These are phyloP conservation scores for Myriosclerotinia duriaeana DNA, from an alignment of 2,329 filamentous ascomycete species.

Conservation along the genomic window DNA sequence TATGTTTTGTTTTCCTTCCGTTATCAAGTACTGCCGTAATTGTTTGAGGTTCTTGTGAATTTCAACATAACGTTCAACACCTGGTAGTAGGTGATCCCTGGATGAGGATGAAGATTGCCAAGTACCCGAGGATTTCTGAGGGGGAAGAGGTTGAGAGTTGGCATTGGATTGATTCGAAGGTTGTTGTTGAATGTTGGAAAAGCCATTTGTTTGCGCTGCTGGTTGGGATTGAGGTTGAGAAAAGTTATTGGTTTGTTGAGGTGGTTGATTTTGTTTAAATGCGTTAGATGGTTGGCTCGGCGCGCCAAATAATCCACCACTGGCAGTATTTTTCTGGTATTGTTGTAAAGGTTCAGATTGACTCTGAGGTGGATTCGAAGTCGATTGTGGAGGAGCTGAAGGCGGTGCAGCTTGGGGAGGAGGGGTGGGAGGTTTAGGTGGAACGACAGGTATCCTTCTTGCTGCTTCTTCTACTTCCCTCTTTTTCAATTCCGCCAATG, in stretches of 20 bases:
- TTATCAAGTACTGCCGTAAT: slow-evolving; percentile 53
- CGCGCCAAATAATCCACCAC: background rate
- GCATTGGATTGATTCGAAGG: slow-evolving; percentile 4
- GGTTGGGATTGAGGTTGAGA: background rate
- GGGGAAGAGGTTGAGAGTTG: slow-evolving; percentile 2
- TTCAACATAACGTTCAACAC: slow-evolving; percentile 49
- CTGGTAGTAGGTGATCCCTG: slow-evolving; percentile 33
- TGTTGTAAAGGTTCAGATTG: background rate
- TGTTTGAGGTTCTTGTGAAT: slow-evolving; percentile 68
- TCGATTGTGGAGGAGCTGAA: slow-evolving; percentile 6
- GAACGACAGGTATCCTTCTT: slow-evolving; percentile 37
- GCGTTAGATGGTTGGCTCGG: background rate
- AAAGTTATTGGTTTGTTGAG: slow-evolving; percentile 12
- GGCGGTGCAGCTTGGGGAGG: slow-evolving; percentile 19
- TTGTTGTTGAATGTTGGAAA: slow-evolving; percentile 3
- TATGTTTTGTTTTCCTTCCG: slow-evolving; percentile 55
- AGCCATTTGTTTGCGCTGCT: background rate
- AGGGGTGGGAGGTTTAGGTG: slow-evolving; percentile 32
- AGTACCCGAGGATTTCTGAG: slow-evolving; percentile 13
- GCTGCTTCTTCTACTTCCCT: slow-evolving; percentile 45
- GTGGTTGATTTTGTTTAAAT: background rate
- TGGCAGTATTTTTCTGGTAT: background rate
- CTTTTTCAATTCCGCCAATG: slow-evolving; percentile 53
- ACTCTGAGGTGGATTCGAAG: background rate
- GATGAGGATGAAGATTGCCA: slow-evolving; percentile 3